These are phyloP conservation scores for Cladosporium phlei DNA, from an alignment of 2,329 filamentous ascomycete genomes.

Conservation along the genomic window DNA sequence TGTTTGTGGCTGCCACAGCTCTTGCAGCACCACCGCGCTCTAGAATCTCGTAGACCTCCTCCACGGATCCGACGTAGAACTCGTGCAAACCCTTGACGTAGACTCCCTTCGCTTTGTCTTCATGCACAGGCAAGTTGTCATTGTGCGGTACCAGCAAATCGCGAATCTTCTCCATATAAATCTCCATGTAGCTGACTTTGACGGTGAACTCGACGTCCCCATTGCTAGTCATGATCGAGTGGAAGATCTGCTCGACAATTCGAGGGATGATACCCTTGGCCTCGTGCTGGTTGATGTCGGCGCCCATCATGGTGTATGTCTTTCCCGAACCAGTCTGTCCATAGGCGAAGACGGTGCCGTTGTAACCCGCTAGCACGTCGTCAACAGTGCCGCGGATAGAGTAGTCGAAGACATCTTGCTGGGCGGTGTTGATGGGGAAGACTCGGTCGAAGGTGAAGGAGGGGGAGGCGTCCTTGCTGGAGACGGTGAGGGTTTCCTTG, in stretches of 20 bases:
- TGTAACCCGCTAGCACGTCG: conserved; percentile 98
- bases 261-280: conserved; percentile 92
- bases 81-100: conserved; percentile 94
- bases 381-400: conserved; percentile 94
- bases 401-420: conserved; percentile 95
- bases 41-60: conserved; percentile 96
- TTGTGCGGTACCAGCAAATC: conserved; percentile 89
- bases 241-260: conserved; percentile 96
- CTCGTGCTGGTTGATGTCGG: conserved; percentile 83
- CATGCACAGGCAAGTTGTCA: conserved; percentile 95
- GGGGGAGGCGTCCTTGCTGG: conserved; percentile 72
- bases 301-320: conserved; percentile 98
- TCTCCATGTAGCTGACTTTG: conserved; percentile 98
- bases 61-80: conserved; percentile 91
- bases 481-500: conserved; percentile 81
- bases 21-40: conserved; percentile 82
- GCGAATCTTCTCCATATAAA: conserved; percentile 98
- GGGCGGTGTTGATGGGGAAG: conserved; percentile 87
- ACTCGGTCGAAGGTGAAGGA: conserved; percentile 98
- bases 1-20: conserved; percentile 94
- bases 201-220: conserved; percentile 98
- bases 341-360: conserved; percentile 97
- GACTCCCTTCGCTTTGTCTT: conserved; percentile 92
- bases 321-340: conserved; percentile 98
- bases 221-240: conserved; percentile 85